Percentiles rank a stretch among this genome's conserved stretches.
Conservation (phyloP, 805 yeast species). For the Monosporozyma servazzii region DNA sequence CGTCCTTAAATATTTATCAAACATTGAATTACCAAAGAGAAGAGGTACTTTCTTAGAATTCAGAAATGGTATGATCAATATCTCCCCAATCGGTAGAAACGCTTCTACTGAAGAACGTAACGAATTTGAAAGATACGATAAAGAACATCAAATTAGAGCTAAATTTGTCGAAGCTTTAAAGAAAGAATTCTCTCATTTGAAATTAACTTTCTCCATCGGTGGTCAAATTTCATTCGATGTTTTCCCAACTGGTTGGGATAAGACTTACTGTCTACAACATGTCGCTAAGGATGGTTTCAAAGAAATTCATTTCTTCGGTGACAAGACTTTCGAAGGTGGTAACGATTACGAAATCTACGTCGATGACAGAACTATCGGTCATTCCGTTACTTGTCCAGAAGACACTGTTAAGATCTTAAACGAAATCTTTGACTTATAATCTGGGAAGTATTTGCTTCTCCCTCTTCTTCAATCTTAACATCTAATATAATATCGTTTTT, state of each 20-base stretch:
- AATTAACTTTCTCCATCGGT: slow-evolving; percentile 93
- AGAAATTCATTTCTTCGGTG: slow-evolving; percentile 95
- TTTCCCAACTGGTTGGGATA: slow-evolving; percentile 99
- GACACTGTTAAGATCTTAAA: slow-evolving; percentile 82
- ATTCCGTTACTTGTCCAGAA: slow-evolving; percentile 78
- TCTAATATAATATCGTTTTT: neutral
- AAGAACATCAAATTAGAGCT: slow-evolving; percentile 70
- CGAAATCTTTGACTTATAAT: slow-evolving; percentile 53
- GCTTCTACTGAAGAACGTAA: slow-evolving; percentile 90
- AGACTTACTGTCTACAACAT: slow-evolving; percentile 94
- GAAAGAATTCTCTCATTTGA: slow-evolving; percentile 71
- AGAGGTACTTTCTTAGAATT: slow-evolving; percentile 98
- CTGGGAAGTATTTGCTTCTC: neutral
- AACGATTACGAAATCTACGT: slow-evolving; percentile 94
- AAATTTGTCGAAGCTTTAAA: slow-evolving; percentile 77
- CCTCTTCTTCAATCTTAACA: neutral
- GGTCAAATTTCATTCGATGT: slow-evolving; percentile 99
- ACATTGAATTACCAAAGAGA: slow-evolving; percentile 86
- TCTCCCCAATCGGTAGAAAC: slow-evolving; percentile 97
- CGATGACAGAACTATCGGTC: slow-evolving; percentile 92
- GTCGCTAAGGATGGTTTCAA: slow-evolving; percentile 77
- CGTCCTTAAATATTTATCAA: slow-evolving; percentile 74
- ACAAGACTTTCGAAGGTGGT: slow-evolving; percentile 94
- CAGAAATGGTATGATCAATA: slow-evolving; percentile 98
- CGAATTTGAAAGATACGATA: slow-evolving; percentile 82